Conservation (phyloP, 2,329 filamentous ascomycete species). For the Claviceps arundinis region DNA sequence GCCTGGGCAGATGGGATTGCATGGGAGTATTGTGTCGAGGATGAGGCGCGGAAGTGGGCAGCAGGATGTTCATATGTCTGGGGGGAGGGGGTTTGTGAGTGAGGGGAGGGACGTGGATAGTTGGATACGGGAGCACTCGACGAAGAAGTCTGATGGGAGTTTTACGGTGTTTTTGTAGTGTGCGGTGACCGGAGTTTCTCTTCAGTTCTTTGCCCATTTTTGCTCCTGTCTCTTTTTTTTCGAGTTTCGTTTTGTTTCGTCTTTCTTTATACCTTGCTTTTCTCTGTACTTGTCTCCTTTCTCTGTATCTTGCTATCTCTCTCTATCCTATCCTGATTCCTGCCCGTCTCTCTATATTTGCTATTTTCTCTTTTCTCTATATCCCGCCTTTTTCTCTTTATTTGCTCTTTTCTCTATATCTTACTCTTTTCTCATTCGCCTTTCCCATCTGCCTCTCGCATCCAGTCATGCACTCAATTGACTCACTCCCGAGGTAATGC, state of each 20-base stretch:
- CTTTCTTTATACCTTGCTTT: neutral
- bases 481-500: no score
- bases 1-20: slow-evolving; percentile 4
- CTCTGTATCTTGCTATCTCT: neutral
- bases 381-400: no score
- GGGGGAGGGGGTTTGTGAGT: slow-evolving; percentile 3
- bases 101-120: neutral
- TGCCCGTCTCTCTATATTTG: no score
- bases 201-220: neutral
- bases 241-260: neutral
- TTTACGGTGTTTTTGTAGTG: slow-evolving; percentile 14
- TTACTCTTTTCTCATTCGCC: no score
- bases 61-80: slow-evolving; percentile 7
- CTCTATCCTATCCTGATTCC: no score
- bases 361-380: no score
- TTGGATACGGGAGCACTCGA: slow-evolving; percentile 11
- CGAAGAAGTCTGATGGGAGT: slow-evolving; percentile 12
- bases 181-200: neutral
- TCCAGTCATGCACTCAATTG: no score
- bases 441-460: no score
- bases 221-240: neutral
- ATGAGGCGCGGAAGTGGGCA: slow-evolving; percentile 3
- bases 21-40: slow-evolving; percentile 3
- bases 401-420: no score
- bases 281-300: neutral